A percentile compares a stretch with the other conserved stretches of the same genome.
Evolutionary conservation across 106 monocot species (phyloP).

Genomic region (Dendrobium catenatum): DNA sequence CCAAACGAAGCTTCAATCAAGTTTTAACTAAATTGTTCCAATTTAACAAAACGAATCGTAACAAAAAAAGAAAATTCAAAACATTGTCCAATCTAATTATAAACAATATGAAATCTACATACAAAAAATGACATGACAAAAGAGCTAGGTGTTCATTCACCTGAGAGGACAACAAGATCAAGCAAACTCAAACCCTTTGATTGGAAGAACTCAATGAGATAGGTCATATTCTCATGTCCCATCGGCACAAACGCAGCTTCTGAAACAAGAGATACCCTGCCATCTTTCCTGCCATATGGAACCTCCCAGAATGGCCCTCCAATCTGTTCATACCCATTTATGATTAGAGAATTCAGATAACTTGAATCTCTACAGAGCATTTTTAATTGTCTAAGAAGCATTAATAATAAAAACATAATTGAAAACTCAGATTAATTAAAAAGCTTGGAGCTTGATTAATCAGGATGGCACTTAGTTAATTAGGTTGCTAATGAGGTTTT

Average conservation of each 20-base stretch:
- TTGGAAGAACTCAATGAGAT: slow-evolving; percentile 79
- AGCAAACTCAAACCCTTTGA: slow-evolving; percentile 49
- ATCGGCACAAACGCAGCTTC: slow-evolving; percentile 45
- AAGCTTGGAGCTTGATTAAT: not conserved
- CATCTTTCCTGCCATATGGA: slow-evolving; percentile 65
- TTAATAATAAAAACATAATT: not conserved
- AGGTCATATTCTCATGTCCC: slow-evolving; percentile 70
- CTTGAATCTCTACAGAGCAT: not conserved
- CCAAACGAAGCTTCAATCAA: too few species aligned
- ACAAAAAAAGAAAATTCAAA: too few species aligned
- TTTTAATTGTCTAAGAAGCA: not conserved
- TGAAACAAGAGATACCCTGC: slow-evolving; percentile 27
- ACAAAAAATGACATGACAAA: not conserved
- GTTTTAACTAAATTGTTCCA: too few species aligned
- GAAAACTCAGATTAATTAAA: not conserved
- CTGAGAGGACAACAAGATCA: slow-evolving; percentile 67
- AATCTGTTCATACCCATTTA: slow-evolving; percentile 15
- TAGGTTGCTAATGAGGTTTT: not conserved
- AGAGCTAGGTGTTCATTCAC: slow-evolving; percentile 5
- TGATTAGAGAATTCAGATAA: not conserved
- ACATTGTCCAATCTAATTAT: too few species aligned
- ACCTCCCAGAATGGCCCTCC: slow-evolving; percentile 74
- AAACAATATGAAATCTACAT: not conserved
- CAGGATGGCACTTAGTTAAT: not conserved
- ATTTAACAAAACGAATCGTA: too few species aligned